Base-by-base conservation (phyloP, 441 rosid genomes). In the Brassica balearica region DNA sequence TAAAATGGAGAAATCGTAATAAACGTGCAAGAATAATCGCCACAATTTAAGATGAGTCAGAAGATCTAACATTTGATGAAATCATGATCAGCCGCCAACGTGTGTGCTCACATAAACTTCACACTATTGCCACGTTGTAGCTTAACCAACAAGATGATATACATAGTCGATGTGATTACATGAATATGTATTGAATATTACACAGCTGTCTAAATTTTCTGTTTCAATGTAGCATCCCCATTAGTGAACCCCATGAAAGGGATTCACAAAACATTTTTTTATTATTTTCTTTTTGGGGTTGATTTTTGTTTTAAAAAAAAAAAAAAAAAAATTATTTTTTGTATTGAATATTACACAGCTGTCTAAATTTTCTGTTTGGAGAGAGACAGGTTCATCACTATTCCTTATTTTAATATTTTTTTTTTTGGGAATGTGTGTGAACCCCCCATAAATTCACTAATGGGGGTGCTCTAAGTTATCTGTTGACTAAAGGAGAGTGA, bases 51-150 rank as follows among this genome's bases (percentile, higher is more conserved):
- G 17, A 22, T 66, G 22, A 20, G 7, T 32, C 7, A 14, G 19
- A 67, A 67, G 62, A 68, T 51, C 32, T 6, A 48, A 32, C 67
- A 58, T 32, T 68, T 43, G 73, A 25, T 46, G 25, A 60, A 68
- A 1, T 46, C 5, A 60, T 19, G 8, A 19, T 38, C 53, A 60
- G 63, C 62, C 73, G 51, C 73, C 36, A 68, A 75, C 73, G 23
- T 68, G 73, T 68, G 51, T 6, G 15, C 34, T 68, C 15, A 60
- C 48, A 60, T 27, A 51, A 68, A 60, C 48, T 59, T 59, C 23
- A 14, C 38, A 14, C 53, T 19, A 12, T 43, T 60, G 79, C 73
- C 79, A 75, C 79, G 73, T 68, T 12, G 32, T 7, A 68, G 23
- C 73, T 68, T 68, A 43, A 41, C 22, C 48, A 62, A n/a, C 43